phyloP scores from a whole-genome alignment of 352 stramenopile species.

The Pythium phragmitis region DNA sequence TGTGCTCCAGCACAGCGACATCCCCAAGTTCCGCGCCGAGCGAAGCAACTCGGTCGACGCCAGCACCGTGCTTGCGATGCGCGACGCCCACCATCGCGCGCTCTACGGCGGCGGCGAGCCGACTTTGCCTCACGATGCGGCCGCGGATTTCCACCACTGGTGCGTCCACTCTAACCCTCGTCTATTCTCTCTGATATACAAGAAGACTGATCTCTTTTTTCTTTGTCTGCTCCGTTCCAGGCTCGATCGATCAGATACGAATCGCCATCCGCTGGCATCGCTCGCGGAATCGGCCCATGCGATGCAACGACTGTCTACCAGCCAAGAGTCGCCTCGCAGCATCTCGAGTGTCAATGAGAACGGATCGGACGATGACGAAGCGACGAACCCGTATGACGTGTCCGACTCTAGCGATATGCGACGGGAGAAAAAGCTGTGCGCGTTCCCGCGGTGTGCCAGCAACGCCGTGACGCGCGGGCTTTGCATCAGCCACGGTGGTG shows the following conservation, averaged over 20 bases:
- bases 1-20: constrained; percentile 21
- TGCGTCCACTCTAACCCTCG: constrained; percentile 11
- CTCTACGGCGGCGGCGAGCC: constrained; percentile 24
- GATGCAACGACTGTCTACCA: constrained; percentile 37
- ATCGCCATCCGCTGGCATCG: constrained; percentile 39
- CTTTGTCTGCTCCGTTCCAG: neutral
- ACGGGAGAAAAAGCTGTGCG: constrained; percentile 79
- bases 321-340: constrained; percentile 20
- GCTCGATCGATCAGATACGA: constrained; percentile 11
- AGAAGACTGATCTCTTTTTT: too few species aligned
- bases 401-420: constrained; percentile 27
- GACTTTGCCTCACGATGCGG: constrained; percentile 23
- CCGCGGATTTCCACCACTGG: constrained; percentile 47
- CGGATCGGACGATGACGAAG: constrained; percentile 18
- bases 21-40: constrained; percentile 44
- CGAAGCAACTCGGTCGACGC: constrained; percentile 63
- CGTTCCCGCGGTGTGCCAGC: constrained; percentile 66
- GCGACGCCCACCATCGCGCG: constrained; percentile 25
- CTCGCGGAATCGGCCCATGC: constrained; percentile 62
- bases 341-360: constrained; percentile 15
- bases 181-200: neutral
- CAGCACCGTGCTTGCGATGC: constrained; percentile 32
- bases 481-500: constrained; percentile 81
- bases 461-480: constrained; percentile 81
- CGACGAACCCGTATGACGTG: constrained; percentile 13